Base-by-base conservation (phyloP, 106 monocot species). In the Phalaenopsis equestris region DNA sequence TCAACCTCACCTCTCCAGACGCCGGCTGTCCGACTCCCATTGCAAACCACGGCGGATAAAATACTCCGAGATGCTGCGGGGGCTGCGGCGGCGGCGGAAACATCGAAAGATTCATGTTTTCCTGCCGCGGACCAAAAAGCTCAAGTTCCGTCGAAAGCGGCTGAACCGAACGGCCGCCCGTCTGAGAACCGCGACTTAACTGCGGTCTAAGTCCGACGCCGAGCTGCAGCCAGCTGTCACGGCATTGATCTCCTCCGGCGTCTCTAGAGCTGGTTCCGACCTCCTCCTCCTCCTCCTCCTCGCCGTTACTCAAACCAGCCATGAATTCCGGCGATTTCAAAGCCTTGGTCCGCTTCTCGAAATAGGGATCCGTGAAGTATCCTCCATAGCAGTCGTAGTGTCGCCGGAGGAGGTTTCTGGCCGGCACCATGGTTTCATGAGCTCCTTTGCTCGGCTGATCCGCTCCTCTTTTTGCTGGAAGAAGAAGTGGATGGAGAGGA, bases 371-470 rank as follows among this genome's bases (percentile, higher is more conserved):
- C 18, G 39, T 42, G 79, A 55, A 74, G 55, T 15, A 67, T 47
- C 76, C 70, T 8, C 77, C 82, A 76, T 80, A 80, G 72, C 61
- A 55, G 81, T 84, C 76, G 77, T 78, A 79, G 48, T 82, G 78
- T 41, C 64, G 84, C 36, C 80, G 84, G 49, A 88, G 82, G 46
- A 89, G 86, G 77, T 86, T 84, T 19, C 84, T 75, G 1, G 83
- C 86, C 4, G 81, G 84, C 55, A 86, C 82, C 89, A 89, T 89
- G 46, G 76, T 75, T 17, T 84, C 81, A 86, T 75, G 68, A 78
- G 61, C 21, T 65, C 55, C 8, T 58, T 48, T 42, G 49, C 15
- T 0, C 55, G 15, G 45, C 36, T 8, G 47, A 2, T 36, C 30
- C 21, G 41, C 8, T 36, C 45, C 49, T 67, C 75, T 37, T 61